Conservation (phyloP, 345 rosid species). For the Combretum micranthum region DNA sequence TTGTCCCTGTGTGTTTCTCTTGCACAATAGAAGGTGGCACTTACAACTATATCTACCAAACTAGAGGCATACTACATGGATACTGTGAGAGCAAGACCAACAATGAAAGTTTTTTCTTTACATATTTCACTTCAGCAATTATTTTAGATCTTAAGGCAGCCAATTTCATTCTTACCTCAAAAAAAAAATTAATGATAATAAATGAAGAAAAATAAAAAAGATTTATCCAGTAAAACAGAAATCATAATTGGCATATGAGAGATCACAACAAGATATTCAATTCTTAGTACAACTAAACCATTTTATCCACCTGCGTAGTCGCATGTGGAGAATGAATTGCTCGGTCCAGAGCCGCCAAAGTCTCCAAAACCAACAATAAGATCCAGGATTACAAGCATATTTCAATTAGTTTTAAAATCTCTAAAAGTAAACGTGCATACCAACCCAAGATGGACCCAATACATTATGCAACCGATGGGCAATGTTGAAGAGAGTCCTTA, state of each 20-base stretch:
- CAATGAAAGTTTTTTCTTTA: too few relatives aligned
- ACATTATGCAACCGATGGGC: slow-evolving; percentile 93
- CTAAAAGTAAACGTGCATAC: slow-evolving; percentile 40
- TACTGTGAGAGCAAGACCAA: too few relatives aligned
- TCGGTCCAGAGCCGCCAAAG: slow-evolving; percentile 85
- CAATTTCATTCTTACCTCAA: too few relatives aligned
- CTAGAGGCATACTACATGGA: too few relatives aligned
- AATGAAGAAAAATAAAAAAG: too few relatives aligned
- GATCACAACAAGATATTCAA: not conserved
- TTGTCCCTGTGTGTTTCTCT: too few relatives aligned
- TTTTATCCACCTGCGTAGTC: slow-evolving; percentile 69
- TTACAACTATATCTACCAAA: too few relatives aligned
- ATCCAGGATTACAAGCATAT: slow-evolving; percentile 7
- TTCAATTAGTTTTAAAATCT: slow-evolving; percentile 3
- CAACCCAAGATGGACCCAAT: slow-evolving; percentile 99
- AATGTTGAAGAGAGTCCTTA: slow-evolving; percentile 93
- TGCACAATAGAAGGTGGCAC: too few relatives aligned
- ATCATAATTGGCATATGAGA: not conserved
- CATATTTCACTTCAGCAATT: too few relatives aligned
- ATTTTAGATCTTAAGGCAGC: too few relatives aligned
- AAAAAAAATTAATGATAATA: too few relatives aligned
- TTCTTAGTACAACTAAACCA: slow-evolving; percentile 2
- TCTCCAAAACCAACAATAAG: slow-evolving; percentile 77
- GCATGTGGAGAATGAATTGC: slow-evolving; percentile 97
- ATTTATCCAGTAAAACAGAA: too few relatives aligned